Conservation (phyloP, 108 stramenopile genomes). For the Nitzschia sp. region DNA sequence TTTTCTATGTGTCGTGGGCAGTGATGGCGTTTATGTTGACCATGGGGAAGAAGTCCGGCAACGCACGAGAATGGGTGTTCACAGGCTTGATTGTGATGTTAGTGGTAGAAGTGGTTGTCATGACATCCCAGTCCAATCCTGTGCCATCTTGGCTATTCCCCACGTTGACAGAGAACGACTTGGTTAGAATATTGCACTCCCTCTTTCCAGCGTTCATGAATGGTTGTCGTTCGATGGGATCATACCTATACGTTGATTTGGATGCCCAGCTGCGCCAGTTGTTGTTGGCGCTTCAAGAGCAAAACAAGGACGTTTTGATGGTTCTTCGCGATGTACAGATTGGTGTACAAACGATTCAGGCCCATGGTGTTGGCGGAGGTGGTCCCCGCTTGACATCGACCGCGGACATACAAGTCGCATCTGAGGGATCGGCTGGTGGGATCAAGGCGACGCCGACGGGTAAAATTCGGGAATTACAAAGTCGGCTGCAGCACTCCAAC, state of each 20-base stretch:
- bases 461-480: slow-evolving; percentile 85
- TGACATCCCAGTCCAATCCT: slow-evolving; percentile 83
- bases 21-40: slow-evolving; percentile 95
- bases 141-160: slow-evolving; percentile 93
- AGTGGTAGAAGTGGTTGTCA: slow-evolving; percentile 88
- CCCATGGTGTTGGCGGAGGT: slow-evolving; percentile 52
- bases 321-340: slow-evolving; percentile 95
- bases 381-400: slow-evolving; percentile 46
- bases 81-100: slow-evolving; percentile 94
- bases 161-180: slow-evolving; percentile 87
- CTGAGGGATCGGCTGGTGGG: slow-evolving; percentile 31
- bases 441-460: slow-evolving; percentile 71
- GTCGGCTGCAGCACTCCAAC: slow-evolving; percentile 75
- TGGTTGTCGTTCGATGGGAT: slow-evolving; percentile 94
- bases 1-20: slow-evolving; percentile 94
- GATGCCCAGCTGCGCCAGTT: slow-evolving; percentile 89
- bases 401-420: slow-evolving; percentile 32
- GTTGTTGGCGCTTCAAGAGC: slow-evolving; percentile 88
- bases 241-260: slow-evolving; percentile 92
- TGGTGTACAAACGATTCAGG: slow-evolving; percentile 79
- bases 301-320: slow-evolving; percentile 92
- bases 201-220: slow-evolving; percentile 99
- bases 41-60: slow-evolving; percentile 85
- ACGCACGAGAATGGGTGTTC: slow-evolving; percentile 90
- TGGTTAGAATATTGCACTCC: slow-evolving; percentile 87